These are phyloP conservation scores for Epichloe bromicola DNA, from an alignment of 2,329 filamentous ascomycete species.

Conservation along the genomic window DNA sequence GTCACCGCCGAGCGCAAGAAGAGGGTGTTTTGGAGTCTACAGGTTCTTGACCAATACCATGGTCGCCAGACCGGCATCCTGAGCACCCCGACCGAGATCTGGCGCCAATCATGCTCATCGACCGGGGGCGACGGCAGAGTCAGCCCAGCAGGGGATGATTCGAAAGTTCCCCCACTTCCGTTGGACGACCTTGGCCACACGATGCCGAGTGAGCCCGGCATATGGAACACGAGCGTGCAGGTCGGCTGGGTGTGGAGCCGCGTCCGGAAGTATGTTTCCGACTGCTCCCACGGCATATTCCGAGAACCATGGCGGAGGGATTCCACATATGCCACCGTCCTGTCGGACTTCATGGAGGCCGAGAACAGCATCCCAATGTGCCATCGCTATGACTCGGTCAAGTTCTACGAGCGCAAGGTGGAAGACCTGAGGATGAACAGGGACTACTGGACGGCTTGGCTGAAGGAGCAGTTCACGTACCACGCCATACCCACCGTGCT, in stretches of 20 bases:
- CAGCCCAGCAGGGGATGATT: conserved; percentile 14
- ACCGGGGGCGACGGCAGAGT: conserved; percentile 8
- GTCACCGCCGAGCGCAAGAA: conserved; percentile 30
- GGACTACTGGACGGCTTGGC: conserved; percentile 38
- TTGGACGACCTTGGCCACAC: conserved; percentile 30
- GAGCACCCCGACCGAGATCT: conserved; percentile 26
- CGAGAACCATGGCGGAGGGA: conserved; percentile 39
- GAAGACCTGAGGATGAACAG: conserved; percentile 31
- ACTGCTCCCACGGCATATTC: conserved; percentile 32
- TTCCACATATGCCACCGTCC: conserved; percentile 36
- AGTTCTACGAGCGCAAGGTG: conserved; percentile 35
- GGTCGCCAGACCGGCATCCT: conserved; percentile 32
- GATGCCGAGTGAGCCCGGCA: conserved; percentile 27
- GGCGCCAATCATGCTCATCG: conserved; percentile 23
- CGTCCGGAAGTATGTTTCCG: conserved; percentile 31
- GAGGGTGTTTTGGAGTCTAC: conserved; percentile 37
- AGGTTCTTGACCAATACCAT: conserved; percentile 36
- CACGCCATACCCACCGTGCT: conserved; percentile 37
- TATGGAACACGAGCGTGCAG: conserved; percentile 36
- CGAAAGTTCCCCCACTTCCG: conserved; percentile 28
- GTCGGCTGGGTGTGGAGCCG: conserved; percentile 39
- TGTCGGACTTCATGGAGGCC: conserved; percentile 37
- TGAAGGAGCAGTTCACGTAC: conserved; percentile 40
- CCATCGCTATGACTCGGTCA: conserved; percentile 38
- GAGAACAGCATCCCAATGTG: conserved; percentile 35